Evolutionary conservation across 1,139 yeast species (phyloP).

Genomic region (Taphrina deformans): DNA sequence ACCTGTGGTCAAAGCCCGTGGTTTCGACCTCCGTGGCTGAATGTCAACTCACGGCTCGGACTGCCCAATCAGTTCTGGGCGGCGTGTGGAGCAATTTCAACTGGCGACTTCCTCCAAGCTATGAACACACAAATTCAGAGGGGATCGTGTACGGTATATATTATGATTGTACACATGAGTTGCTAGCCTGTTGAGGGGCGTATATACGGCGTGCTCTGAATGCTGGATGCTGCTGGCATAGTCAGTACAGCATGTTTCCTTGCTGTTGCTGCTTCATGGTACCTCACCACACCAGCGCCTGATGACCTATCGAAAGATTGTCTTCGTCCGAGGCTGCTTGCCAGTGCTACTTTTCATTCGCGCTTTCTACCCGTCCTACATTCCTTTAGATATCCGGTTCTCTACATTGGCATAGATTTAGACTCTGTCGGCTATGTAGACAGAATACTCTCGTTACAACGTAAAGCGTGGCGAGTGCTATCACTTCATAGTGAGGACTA

Average conservation of each 20-base stretch:
- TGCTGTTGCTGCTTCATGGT: neutral
- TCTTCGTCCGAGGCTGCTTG: neutral
- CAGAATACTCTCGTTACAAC: neutral
- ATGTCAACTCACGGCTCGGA: too few species aligned
- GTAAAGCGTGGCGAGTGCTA: conserved; percentile 11
- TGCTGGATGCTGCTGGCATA: neutral
- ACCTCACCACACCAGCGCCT: neutral
- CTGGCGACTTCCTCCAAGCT: too few species aligned
- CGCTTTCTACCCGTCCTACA: conserved; percentile 30
- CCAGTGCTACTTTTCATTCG: conserved; percentile 22
- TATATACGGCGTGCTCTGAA: neutral
- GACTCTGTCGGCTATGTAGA: conserved; percentile 14
- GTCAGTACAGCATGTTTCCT: neutral
- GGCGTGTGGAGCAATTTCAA: too few species aligned
- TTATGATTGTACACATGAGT: too few species aligned
- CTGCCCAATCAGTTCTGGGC: too few species aligned
- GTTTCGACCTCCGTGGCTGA: too few species aligned
- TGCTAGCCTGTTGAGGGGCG: too few species aligned
- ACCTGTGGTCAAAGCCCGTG: too few species aligned
- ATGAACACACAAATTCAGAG: too few species aligned
- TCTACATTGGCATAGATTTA: conserved; percentile 21
- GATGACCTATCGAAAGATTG: neutral
- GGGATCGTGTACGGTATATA: too few species aligned
- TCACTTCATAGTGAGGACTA: conserved; percentile 13
- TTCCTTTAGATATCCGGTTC: conserved; percentile 23